Percentiles rank a stretch among this genome's conserved stretches.
These are phyloP conservation scores for Yarrowia bubula DNA, from an alignment of 805 yeast genomes.

Conservation along the genomic window DNA sequence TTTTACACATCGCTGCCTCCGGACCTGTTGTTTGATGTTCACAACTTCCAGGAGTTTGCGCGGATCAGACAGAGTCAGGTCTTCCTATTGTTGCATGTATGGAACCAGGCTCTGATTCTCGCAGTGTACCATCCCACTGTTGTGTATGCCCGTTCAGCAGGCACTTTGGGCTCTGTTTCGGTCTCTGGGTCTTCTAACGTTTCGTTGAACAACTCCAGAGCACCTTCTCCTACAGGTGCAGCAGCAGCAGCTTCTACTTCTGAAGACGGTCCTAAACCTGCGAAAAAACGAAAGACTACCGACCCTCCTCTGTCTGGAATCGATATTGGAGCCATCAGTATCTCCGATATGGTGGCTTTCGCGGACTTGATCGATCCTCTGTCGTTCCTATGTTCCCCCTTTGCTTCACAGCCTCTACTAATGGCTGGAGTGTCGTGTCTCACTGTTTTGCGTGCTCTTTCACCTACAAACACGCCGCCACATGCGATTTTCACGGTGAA, in stretches of 20 bases:
- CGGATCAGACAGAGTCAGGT: conserved; percentile 33
- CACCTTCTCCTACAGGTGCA: not conserved
- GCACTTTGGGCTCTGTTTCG: not conserved
- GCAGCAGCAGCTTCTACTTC: not conserved
- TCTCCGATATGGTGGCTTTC: conserved; percentile 36
- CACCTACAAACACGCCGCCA: conserved; percentile 29
- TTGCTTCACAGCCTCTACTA: conserved; percentile 35
- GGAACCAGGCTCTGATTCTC: conserved; percentile 37
- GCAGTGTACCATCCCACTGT: conserved; percentile 36
- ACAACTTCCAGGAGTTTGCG: conserved; percentile 35
- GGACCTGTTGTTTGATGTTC: conserved; percentile 35
- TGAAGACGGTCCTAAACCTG: not conserved
- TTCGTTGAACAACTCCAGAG: conserved; percentile 16
- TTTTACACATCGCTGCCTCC: conserved; percentile 34
- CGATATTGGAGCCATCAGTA: conserved; percentile 36
- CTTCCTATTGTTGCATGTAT: conserved; percentile 34
- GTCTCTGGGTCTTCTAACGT: not conserved
- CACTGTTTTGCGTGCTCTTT: conserved; percentile 33
- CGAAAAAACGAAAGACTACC: conserved; percentile 1
- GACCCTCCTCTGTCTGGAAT: conserved; percentile 29
- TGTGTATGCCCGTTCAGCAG: conserved; percentile 34
- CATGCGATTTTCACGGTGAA: conserved; percentile 30
- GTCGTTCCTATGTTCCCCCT: conserved; percentile 35
- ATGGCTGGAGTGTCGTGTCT: conserved; percentile 37
- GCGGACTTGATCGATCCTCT: conserved; percentile 35